phyloP scores from a whole-genome alignment of 1,284 basidiomycete genomes.

The Takashimella tepidaria region DNA sequence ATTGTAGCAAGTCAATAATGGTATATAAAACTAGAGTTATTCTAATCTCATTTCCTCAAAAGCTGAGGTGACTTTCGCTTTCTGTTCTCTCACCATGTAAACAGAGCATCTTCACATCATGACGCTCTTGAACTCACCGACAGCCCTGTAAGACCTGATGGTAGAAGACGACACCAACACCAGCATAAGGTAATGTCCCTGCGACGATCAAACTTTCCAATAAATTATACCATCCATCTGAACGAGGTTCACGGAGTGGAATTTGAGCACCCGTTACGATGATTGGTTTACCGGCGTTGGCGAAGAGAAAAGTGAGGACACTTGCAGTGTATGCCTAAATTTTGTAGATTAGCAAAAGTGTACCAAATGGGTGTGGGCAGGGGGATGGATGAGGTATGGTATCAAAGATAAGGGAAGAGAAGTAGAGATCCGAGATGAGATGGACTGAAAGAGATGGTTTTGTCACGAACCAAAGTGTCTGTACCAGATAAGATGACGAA shows the following conservation, averaged over 20 bases:
- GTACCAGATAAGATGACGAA: constrained; percentile 44
- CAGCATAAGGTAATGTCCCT: constrained; percentile 37
- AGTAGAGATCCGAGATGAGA: neutral
- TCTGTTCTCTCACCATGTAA: neutral
- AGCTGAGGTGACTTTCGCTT: too few species aligned
- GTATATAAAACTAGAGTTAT: too few species aligned
- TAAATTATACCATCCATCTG: constrained; percentile 44
- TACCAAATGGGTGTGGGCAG: too few species aligned
- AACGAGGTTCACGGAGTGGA: constrained; percentile 36
- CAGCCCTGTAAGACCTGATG: constrained; percentile 36
- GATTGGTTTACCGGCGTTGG: constrained; percentile 41
- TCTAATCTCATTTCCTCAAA: too few species aligned
- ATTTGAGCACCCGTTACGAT: constrained; percentile 44
- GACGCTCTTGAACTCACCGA: constrained; percentile 14
- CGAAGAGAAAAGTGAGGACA: constrained; percentile 43
- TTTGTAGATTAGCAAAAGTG: too few species aligned
- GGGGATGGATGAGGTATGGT: neutral
- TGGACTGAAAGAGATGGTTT: too few species aligned
- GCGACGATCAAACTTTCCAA: constrained; percentile 41
- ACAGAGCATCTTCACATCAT: neutral
- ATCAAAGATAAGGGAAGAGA: neutral
- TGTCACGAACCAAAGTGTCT: constrained; percentile 39
- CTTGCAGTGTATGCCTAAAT: constrained; percentile 39
- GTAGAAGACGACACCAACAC: constrained; percentile 42
- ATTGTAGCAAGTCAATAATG: too few species aligned